Base-by-base conservation (phyloP, 495 filamentous ascomycete genomes). In the Letharia lupina region DNA sequence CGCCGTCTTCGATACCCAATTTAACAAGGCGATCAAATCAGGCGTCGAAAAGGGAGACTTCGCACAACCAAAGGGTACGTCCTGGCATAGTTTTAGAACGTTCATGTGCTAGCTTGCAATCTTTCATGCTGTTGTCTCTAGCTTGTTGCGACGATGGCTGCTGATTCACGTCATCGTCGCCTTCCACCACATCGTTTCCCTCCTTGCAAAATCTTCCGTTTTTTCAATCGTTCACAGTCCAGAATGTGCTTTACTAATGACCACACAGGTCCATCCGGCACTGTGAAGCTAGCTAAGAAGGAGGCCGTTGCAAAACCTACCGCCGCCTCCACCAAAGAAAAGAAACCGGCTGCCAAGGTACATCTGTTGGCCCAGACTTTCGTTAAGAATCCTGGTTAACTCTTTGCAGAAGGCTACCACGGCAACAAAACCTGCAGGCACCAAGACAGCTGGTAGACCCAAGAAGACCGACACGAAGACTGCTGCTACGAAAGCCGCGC, bases 271-370 rank as follows among this genome's bases (percentile, higher is more conserved):
- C 82, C 90, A 63, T 98, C 94, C 58, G 94, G 94, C 52, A 89
- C 91, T 68, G 91, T 96, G 79, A 99, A 99, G 87, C 89, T 99
- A 56, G 90, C 88, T 40, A 96, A 95, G 86, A 95, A 96, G 82
- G 83, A 87, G 76, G 76, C 84, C 50, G 81, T 79, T 39, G 75
- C 79, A 37, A 77, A 78, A 70, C 72, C 71, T 23, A 69, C 78
- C 52, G 71, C 81, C 59, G 73, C 77, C 40, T 79, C 61, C n/a
- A 60, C 58, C 9, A 62, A 65, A n/a, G 54, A 57, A 40, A 81
- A 79, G 74, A 73, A 73, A 31, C 70, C 79, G 48, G 73, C 82
- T 58, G 74, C 78, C 48, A 81, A 84, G 75, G 83, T 71, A 82
- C 11, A 20, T 61, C 23, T 40, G 63, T 73, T 40, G 66, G 72